Base-by-base conservation (phyloP, 768 basidiomycete species). In the Rubroboletus pulcherrimus region DNA sequence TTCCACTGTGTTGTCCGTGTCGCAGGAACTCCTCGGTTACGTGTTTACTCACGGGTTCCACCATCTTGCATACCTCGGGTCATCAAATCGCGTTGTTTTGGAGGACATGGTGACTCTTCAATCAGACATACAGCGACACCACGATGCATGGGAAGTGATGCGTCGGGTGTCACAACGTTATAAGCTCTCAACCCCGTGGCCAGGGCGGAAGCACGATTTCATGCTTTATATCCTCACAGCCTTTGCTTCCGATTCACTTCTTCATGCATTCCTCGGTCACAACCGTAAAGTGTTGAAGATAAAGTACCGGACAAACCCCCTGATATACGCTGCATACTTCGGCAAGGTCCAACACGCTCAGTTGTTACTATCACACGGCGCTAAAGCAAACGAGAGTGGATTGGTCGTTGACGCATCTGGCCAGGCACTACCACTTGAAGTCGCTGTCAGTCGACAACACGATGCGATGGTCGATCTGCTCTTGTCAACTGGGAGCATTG, bases 301-400 rank as follows among this genome's bases (percentile, higher is more conserved):
- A 19, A 49, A 19, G 29, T 2, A 53, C 26, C 40, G 17, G 35
- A 55, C 49, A 14, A 60, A 60, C 17, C 59, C 59, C 3, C 37
- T 60, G 31, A 17, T 60, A 29, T 59, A 60, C 15, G 58, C 53
- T 17, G 53, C 59, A 21, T 26, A 60, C 7, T 60, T 60, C 7
- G 52, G 53, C 9, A 60, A 43, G 40, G 4, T 12, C 8, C 17
- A 38, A 9, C 57, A 60, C 8, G 57, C 57, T 3, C 21, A 30
- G 29, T 3, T 48, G 1, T 41, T 59, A 14, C 42, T 59, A 2
- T 45, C 14, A 15, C 21, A 10, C 1, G 57, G 57, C 5, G 40
- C 47, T 2, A 34, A 59, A 30, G 47, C 59, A 12, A 53, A 59
- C 17, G 42, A 53, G 19, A 39, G 12, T 10, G 58, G 58, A 7